Evolutionary conservation across 2,329 filamentous ascomycete genomes (phyloP).

Genomic region (Fusarium sp.): DNA sequence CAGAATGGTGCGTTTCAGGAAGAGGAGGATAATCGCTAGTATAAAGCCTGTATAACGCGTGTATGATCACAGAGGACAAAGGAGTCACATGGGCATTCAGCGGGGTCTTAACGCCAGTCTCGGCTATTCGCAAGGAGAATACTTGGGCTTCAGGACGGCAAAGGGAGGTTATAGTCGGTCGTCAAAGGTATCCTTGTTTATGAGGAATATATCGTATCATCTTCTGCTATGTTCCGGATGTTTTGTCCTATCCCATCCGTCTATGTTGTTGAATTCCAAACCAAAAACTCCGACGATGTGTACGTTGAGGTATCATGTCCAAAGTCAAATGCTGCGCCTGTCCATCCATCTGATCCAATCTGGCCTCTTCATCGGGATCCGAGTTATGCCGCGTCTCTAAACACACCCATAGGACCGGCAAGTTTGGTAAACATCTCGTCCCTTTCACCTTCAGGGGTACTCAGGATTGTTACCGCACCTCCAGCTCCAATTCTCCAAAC

Average conservation of each 20-base stretch:
- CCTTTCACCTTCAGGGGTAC: constrained; percentile 81
- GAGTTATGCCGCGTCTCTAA: constrained; percentile 49
- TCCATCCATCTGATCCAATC: not conserved
- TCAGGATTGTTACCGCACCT: constrained; percentile 87
- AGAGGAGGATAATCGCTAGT: constrained; percentile 20
- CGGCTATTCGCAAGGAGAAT: constrained; percentile 18
- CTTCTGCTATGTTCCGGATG: constrained; percentile 5
- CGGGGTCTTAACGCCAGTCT: constrained; percentile 21
- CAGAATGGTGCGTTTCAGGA: constrained; percentile 3
- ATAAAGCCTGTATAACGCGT: constrained; percentile 24
- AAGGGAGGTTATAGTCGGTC: constrained; percentile 14
- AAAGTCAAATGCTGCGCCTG: constrained; percentile 25
- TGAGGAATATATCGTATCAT: constrained; percentile 17
- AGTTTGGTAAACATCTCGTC: constrained; percentile 91
- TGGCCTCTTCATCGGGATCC: not conserved
- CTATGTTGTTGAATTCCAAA: constrained; percentile 43
- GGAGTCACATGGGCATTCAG: constrained; percentile 33
- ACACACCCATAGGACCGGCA: constrained; percentile 64
- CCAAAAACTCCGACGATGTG: constrained; percentile 46
- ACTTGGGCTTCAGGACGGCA: not conserved
- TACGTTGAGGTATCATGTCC: constrained; percentile 49
- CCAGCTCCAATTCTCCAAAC: constrained; percentile 89
- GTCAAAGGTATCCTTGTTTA: constrained; percentile 24
- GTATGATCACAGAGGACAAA: constrained; percentile 33
- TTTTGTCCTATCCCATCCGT: constrained; percentile 13